phyloP scores from a whole-genome alignment of 306 rosid species.

The Mimosa bimucronata region DNA sequence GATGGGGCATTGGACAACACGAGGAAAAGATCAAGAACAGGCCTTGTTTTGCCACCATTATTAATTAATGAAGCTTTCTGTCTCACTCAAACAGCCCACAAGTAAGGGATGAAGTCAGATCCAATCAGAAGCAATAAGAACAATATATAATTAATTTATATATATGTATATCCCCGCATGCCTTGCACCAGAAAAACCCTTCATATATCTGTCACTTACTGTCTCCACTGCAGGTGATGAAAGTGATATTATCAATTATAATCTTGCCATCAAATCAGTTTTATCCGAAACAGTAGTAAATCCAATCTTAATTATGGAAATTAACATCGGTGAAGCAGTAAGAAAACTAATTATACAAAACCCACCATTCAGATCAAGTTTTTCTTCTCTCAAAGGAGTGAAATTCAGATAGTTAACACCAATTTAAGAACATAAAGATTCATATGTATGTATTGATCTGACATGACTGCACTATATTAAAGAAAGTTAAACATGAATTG shows the following conservation, averaged over 20 bases:
- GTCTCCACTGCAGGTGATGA: conserved; percentile 14
- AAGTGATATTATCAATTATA: not conserved
- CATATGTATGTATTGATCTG: not conserved
- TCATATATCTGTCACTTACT: not conserved
- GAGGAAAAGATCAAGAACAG: not conserved
- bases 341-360: not conserved
- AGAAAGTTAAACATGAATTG: conserved; percentile 1
- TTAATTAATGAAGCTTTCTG: not conserved
- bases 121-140: not conserved
- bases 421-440: not conserved
- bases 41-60: not conserved
- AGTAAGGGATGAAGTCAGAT: not conserved
- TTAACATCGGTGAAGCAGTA: not conserved
- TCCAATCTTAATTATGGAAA: not conserved
- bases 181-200: not conserved
- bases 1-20: not conserved
- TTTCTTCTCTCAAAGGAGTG: conserved; percentile 9
- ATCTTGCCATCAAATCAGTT: not conserved
- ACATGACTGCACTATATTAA: not conserved
- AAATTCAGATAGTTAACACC: not conserved
- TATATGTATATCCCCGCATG: not conserved
- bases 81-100: not conserved
- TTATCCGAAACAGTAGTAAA: not conserved
- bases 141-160: not conserved
- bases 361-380: not conserved